Evolutionary conservation across 768 basidiomycete species (phyloP), one percentile per base, ranked within the genome.

Genomic region (Russula dissimulans): DNA sequence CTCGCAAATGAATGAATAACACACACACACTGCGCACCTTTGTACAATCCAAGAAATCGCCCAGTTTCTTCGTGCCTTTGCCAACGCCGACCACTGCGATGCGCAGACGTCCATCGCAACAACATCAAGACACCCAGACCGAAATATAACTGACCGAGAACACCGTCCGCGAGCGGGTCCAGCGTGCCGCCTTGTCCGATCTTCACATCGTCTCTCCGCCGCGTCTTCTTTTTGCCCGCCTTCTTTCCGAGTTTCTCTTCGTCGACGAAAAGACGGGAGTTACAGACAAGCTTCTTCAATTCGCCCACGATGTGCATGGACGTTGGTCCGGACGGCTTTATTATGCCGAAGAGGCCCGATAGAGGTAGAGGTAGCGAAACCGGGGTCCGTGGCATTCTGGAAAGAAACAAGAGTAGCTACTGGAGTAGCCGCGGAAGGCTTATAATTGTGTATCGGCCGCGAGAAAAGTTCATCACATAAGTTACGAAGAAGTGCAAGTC

Each of bases 111-210:
- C 52, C 63, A 58, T 56, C 39, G 45, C 17, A 10, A 57, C 49
- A 60, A 47, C 26, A 45, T 49, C 18, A 22, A 5, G 32, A 34
- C n/a, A 32, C 36, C 51, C 32, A 49, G 17, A 41, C 11, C 44
- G 7, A 38, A 34, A 52, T 17, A 50, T 60, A 26, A 66, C 78
- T 66, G 69, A 94, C 94, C 91, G 64, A 97, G 76, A 15, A 97
- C 92, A 46, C 95, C 95, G 71, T 97, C 92, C 5, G 97, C 97
- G 39, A 98, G 78, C 15, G 97, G 97, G 75, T 99, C 97, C 52
- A 99, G 76, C 4, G 97, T 99, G 4, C 97, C 94, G 32, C 93
- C 93, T 72, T 94, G 91, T 1, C 93, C 94, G 51, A 95, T 82
- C 73, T 95, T 95, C 55, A 94, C 76, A 2, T 72, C 68, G 22